Conservation (phyloP, 495 filamentous ascomycete genomes). For the Massariosphaeria phaeospora region DNA sequence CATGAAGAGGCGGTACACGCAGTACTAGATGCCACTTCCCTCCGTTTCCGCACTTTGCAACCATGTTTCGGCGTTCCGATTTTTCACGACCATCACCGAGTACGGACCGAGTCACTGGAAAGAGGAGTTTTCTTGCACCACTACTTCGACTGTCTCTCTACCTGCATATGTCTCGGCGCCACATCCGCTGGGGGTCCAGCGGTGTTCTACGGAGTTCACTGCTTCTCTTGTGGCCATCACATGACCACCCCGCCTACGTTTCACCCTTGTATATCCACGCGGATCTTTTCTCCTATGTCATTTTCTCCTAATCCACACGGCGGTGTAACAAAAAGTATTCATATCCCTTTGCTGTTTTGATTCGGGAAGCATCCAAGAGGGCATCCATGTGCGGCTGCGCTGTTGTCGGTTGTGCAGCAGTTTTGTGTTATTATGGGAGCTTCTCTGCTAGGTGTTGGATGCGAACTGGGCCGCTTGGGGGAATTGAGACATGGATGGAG, state of each 20-base stretch:
- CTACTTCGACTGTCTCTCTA: constrained; percentile 1
- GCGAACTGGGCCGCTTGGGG: constrained; percentile 15
- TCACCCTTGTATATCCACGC: constrained; percentile 20
- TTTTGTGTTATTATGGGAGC: constrained; percentile 15
- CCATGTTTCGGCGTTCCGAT: constrained; percentile 8
- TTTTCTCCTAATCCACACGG: constrained; percentile 1
- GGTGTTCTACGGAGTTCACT: constrained; percentile 14
- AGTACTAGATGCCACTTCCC: constrained; percentile 16
- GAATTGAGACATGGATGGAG: neutral
- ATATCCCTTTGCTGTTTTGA: constrained; percentile 1
- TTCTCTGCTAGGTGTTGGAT: constrained; percentile 20
- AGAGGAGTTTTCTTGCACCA: neutral
- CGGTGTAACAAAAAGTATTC: constrained; percentile 10
- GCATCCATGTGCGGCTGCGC: neutral
- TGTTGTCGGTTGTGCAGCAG: neutral
- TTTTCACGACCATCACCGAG: constrained; percentile 14
- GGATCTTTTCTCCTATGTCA: constrained; percentile 8
- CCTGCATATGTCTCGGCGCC: constrained; percentile 8
- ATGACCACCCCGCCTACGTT: constrained; percentile 1
- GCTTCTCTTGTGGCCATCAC: neutral
- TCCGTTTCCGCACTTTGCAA: constrained; percentile 11
- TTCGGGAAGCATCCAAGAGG: neutral
- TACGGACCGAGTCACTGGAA: constrained; percentile 12
- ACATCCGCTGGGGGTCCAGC: constrained; percentile 1
- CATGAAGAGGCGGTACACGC: constrained; percentile 54